Base-by-base conservation (phyloP, 169 alveolate genomes). In the Toxoplasma gondii region DNA sequence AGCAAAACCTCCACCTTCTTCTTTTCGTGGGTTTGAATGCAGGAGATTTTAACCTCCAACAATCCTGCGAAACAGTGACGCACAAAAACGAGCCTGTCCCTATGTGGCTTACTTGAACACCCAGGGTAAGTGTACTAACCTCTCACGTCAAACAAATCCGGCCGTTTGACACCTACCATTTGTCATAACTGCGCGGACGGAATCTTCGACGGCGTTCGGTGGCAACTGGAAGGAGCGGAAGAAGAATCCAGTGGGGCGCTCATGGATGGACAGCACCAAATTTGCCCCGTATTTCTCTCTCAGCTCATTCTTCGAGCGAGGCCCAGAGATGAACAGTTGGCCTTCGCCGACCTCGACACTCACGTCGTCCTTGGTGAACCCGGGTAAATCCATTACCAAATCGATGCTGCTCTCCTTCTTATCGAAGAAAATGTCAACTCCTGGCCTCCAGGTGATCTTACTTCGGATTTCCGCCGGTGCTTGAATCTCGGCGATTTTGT, bases 341-440 rank as follows among this genome's bases (percentile, higher is more conserved):
- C 94, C 94, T 44, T 91, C 91, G 44, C 94, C 94, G 19, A 91
- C 90, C 45, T 91, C 94, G 0, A 91, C 58, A 39, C n/a, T n/a
- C 41, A 91, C 43, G 45, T 91, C 94, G 22, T 91, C 90, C 53
- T 91, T 78, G 2, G 88, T n/a, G 54, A 84, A 83, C 9, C 94
- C 94, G 19, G 94, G 90, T 64, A 91, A 49, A 38, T 91, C 94
- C 94, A 80, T 43, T 12, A 91, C 82, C 41, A 91, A 27, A n/a
- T n/a, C 90, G 31, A 91, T 24, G 39, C 54, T 10, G 34, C 44
- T 31, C 43, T 91, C 94, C 82, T 91, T 91, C 34, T 83, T 83
- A 78, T 91, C 94, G n/a, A 91, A 91, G 41, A 91, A 78, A 31
- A 91, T 64, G 45, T 91, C 94, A 24, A 91, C 84, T 36, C 78